Base-by-base conservation (phyloP, 208 protist species). In the Trypanosoma boissoni region DNA sequence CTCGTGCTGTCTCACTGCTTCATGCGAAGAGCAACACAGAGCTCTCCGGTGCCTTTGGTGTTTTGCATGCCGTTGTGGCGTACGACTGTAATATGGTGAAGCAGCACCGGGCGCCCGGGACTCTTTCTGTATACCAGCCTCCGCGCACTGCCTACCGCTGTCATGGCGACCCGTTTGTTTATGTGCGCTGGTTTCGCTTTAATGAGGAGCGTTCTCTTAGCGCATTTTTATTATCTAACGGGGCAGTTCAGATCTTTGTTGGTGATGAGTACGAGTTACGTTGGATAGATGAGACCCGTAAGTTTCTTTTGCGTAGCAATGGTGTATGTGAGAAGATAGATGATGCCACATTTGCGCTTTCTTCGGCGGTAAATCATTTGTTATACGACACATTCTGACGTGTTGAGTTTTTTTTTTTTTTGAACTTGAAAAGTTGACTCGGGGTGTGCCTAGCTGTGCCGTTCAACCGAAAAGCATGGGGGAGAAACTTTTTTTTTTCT, bases 171-270 rank as follows among this genome's bases (percentile, higher is more conserved):
- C 81, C 86, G 9, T 80, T 89, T 58, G 50, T 92, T 7, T 95
- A 87, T 67, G 80, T 95, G 46, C 89, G 89, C 21, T 95, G 86
- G 86, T 92, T 93, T 64, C 86, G 89, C 67, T 88, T 83, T 55
- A 86, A 78, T 58, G 70, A 70, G 36, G 78, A 88, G 32, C 72
- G 72, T 56, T 78, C 54, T 21, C 55, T 95, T 28, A 80, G 60
- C 55, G 82, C 76, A 16, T 89, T 95, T 61, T 42, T 92, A n/a
- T 82, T 96, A 29, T 93, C 86, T 45, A 91, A 88, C 58, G 84
- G 86, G 1, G 83, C 79, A 2, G 63, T 91, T 34, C 89, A 96
- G 74, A 76, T 91, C 10, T 86, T 93, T 58, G 83, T 92, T 18
- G 70, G 79, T 31, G 74, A 80, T 58, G 72, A 91, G 61, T 91